These are phyloP conservation scores for Colletotrichum tamarilloi DNA, from an alignment of 2,329 filamentous ascomycete genomes.

Conservation along the genomic window DNA sequence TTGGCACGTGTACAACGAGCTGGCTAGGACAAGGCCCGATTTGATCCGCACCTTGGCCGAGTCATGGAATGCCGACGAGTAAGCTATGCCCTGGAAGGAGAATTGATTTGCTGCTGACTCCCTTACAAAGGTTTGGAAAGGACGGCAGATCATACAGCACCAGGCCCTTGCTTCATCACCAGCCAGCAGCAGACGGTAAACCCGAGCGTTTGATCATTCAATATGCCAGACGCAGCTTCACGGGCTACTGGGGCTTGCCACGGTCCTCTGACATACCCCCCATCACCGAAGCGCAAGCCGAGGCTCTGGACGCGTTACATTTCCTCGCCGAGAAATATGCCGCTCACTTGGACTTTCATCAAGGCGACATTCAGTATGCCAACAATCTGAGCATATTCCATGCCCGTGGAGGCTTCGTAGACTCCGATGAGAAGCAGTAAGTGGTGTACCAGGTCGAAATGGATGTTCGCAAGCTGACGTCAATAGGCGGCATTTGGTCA, in stretches of 20 bases:
- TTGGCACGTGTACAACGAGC: conserved; percentile 71
- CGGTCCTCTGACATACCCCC: conserved; percentile 66
- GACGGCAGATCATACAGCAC: conserved; percentile 55
- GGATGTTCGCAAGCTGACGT: conserved; percentile 38
- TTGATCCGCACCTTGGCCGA: conserved; percentile 66
- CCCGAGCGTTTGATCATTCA: conserved; percentile 69
- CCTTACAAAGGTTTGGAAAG: conserved; percentile 60
- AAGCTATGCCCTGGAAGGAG: conserved; percentile 35
- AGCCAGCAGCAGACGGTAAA: conserved; percentile 54
- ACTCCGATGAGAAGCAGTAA: conserved; percentile 56
- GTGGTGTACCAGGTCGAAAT: conserved; percentile 35
- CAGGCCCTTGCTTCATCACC: conserved; percentile 67
- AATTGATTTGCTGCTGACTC: not conserved
- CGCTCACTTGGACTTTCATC: conserved; percentile 57
- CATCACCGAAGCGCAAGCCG: conserved; percentile 63
- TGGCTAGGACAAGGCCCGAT: conserved; percentile 68
- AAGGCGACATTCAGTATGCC: conserved; percentile 65
- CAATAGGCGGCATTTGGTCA: conserved; percentile 57
- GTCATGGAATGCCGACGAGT: conserved; percentile 60
- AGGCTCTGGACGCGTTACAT: conserved; percentile 63
- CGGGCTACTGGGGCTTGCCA: conserved; percentile 66
- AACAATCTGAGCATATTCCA: conserved; percentile 68
- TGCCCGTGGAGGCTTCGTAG: conserved; percentile 60
- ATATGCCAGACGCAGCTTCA: conserved; percentile 69
- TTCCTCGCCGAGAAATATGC: conserved; percentile 59